Percentiles rank a stretch among this genome's conserved stretches.
Conservation (phyloP, 148 eudicot species). For the Rhododendron vialii region DNA sequence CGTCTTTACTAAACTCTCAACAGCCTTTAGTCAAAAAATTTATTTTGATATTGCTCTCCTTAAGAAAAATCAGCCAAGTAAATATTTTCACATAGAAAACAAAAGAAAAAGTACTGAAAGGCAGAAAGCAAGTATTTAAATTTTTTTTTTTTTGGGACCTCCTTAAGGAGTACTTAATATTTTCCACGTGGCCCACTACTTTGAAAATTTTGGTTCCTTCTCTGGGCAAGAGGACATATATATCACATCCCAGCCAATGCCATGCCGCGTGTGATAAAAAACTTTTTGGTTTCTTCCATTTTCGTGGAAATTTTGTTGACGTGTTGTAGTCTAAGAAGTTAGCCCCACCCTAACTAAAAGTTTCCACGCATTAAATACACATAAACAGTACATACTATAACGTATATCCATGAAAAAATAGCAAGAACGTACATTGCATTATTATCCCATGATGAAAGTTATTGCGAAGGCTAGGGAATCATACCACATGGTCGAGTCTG, state of each 20-base stretch:
- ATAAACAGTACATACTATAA: background rate
- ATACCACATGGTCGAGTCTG: background rate
- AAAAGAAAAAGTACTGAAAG: no score
- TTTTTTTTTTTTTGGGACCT: no score
- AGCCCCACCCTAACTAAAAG: background rate
- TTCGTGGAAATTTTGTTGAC: background rate
- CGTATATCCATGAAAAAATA: background rate
- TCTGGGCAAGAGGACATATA: no score
- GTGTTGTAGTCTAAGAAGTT: background rate
- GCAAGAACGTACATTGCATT: background rate
- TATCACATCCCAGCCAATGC: background rate
- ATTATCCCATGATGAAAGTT: background rate
- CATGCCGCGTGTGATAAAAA: background rate
- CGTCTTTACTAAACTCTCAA: background rate
- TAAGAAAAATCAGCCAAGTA: background rate
- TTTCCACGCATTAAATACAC: background rate
- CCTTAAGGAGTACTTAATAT: no score
- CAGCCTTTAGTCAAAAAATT: background rate
- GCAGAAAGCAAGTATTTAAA: no score
- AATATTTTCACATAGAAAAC: no score
- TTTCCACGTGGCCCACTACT: no score
- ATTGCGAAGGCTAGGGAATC: background rate
- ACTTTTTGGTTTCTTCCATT: background rate
- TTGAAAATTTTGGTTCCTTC: no score
- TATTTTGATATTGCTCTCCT: background rate